Evolutionary conservation across 1,284 basidiomycete species (phyloP), one percentile per base, ranked within the genome.

Genomic region (Sparassis latifolia): DNA sequence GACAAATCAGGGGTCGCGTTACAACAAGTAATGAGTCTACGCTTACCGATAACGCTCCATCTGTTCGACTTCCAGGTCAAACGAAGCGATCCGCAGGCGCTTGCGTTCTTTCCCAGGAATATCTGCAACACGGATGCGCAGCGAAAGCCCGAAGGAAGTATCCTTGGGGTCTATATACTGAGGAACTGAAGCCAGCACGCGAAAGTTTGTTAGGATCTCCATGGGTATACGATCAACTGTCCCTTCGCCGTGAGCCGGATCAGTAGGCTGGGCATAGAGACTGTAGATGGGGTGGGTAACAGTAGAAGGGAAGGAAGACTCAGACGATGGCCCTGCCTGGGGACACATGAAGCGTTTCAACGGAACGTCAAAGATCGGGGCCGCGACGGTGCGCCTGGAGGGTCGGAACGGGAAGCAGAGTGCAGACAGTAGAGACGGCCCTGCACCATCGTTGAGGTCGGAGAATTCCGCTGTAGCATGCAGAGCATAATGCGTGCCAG

Each of bases 401-500:
- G 52, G 47, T 48, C 51, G 51, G 55, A 61, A 59, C 33, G 64
- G 51, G 35, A 44, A 30, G 37, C 52, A 51, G 41, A 69, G 54
- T 5, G 58, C 58, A 2, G 67, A 60, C 10, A 75, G 69, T 53
- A 80, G 69, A 7, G 73, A 73, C 64, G 73, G 77, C 0, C 61
- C 53, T 6, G 62, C 54, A 38, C 63, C 58, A 6, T 77, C 76
- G 35, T 76, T 76, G 38, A 75, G 50, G 45, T 70, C 65, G 32
- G 69, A 55, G 57, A 81, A 84, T 55, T 74, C 79, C 4, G 84
- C 86, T 29, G 77, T 77, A 7, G 85, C 84, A 57, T 79, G 80
- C 33, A 91, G 72, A n/a, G 72, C 69, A 60, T 91, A 91, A 47
- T 72, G 73, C 12, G 79, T 77, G 27, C 85, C 84, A 28, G 76